Evolutionary conservation across 805 yeast genomes (phyloP).

Genomic region (Cyberlindnera nakhonratchasimensis): DNA sequence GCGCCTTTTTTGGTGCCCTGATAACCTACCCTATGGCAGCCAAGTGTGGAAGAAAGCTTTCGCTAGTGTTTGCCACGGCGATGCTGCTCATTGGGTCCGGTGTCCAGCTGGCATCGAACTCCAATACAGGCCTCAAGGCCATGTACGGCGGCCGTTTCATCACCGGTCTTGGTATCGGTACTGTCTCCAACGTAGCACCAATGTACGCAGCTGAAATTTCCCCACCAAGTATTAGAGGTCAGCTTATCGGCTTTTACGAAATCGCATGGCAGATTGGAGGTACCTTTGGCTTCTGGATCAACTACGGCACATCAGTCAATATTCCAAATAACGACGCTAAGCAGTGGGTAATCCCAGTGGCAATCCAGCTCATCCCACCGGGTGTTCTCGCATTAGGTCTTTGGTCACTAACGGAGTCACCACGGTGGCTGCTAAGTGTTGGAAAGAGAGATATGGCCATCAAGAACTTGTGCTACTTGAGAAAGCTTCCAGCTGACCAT

Average conservation of each 20-base stretch:
- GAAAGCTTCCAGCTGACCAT: conserved; percentile 36
- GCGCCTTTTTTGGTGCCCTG: conserved; percentile 47
- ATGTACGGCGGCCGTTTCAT: conserved; percentile 51
- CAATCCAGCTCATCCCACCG: conserved; percentile 44
- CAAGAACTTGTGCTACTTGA: conserved; percentile 34
- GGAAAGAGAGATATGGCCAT: conserved; percentile 33
- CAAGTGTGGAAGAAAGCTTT: conserved; percentile 37
- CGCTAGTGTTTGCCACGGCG: conserved; percentile 38
- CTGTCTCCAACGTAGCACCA: conserved; percentile 48
- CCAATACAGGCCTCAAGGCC: conserved; percentile 37
- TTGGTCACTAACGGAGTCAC: conserved; percentile 42
- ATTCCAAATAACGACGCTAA: conserved; percentile 31
- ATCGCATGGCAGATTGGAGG: conserved; percentile 40
- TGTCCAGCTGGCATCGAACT: conserved; percentile 32
- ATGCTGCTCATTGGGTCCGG: conserved; percentile 43
- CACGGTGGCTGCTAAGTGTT: conserved; percentile 40
- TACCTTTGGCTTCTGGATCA: conserved; percentile 21
- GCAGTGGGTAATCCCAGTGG: conserved; percentile 48
- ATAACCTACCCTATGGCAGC: conserved; percentile 42
- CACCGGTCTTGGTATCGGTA: conserved; percentile 50
- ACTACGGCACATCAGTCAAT: conserved; percentile 18
- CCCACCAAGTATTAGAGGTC: conserved; percentile 47
- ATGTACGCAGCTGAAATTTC: conserved; percentile 44
- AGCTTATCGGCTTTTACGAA: conserved; percentile 44
- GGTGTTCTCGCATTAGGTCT: conserved; percentile 39